Percentiles rank a stretch among this genome's conserved stretches.
These are phyloP conservation scores for Cephalotrichum gorgonifer DNA, from an alignment of 2,329 filamentous ascomycete species.

Conservation along the genomic window DNA sequence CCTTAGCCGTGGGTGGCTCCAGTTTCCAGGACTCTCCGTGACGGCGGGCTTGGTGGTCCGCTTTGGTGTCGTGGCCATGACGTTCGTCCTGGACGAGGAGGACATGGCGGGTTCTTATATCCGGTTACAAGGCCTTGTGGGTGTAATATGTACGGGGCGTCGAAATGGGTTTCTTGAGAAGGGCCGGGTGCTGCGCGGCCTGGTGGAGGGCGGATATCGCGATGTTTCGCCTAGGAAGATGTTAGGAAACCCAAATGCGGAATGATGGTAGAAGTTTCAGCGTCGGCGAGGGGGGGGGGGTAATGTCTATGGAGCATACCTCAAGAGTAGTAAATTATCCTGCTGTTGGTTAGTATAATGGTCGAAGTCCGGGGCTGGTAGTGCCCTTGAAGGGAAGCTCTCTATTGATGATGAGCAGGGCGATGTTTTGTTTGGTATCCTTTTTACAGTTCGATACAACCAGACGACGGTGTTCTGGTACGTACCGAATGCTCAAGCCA, in stretches of 20 bases:
- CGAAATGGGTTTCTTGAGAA: background rate
- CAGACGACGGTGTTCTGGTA: background rate
- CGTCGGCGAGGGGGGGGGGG: no score
- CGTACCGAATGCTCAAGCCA: background rate
- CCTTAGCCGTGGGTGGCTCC: constrained; percentile 80
- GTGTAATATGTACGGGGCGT: background rate
- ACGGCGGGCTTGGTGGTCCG: constrained; percentile 20
- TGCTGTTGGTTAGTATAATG: constrained; percentile 21
- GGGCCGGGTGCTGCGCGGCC: background rate
- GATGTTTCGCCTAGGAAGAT: background rate
- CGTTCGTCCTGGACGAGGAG: background rate
- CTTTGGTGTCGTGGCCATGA: constrained; percentile 26
- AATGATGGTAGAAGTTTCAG: background rate
- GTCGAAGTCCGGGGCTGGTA: constrained; percentile 4
- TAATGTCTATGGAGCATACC: background rate
- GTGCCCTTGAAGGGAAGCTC: background rate
- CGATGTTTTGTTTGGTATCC: background rate
- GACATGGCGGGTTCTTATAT: background rate
- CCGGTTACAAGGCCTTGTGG: background rate
- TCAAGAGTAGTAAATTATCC: background rate
- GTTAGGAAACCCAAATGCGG: background rate
- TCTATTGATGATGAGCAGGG: background rate
- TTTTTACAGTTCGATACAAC: background rate
- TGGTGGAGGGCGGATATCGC: background rate
- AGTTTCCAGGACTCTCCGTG: constrained; percentile 61